Evolutionary conservation across 2,329 filamentous ascomycete species (phyloP).

Genomic region (Acrocalymma vagum): DNA sequence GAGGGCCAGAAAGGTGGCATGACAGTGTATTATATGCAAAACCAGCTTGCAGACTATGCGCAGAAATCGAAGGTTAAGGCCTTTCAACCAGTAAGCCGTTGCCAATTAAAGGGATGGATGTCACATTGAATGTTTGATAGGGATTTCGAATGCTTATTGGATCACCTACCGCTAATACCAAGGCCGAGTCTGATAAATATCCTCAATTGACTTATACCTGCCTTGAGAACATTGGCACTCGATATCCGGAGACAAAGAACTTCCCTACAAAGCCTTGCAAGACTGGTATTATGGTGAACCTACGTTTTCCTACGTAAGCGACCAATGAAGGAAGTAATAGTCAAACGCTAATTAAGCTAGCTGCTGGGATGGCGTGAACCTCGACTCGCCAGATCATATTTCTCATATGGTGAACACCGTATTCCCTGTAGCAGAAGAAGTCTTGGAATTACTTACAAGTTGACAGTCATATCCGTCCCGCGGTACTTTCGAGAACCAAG

Average conservation of each 20-base stretch:
- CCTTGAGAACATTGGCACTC: slow-evolving; percentile 49
- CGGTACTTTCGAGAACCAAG: slow-evolving; percentile 43
- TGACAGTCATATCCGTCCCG: slow-evolving; percentile 21
- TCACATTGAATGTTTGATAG: slow-evolving; percentile 5
- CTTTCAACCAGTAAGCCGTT: slow-evolving; percentile 41
- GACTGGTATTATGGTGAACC: slow-evolving; percentile 54
- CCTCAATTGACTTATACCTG: slow-evolving; percentile 58
- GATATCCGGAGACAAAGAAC: slow-evolving; percentile 50
- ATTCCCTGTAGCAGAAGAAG: neutral
- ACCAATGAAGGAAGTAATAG: neutral
- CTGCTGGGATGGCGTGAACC: slow-evolving; percentile 34
- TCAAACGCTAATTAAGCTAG: slow-evolving; percentile 51
- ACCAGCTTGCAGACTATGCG: slow-evolving; percentile 30
- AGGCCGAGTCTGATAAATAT: slow-evolving; percentile 47
- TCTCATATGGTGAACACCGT: slow-evolving; percentile 24
- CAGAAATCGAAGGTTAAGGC: slow-evolving; percentile 51
- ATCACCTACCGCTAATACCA: slow-evolving; percentile 23
- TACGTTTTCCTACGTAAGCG: slow-evolving; percentile 47
- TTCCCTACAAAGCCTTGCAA: slow-evolving; percentile 51
- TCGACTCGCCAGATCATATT: slow-evolving; percentile 35
- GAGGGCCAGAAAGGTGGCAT: slow-evolving; percentile 33
- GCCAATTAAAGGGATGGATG: no score
- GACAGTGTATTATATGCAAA: slow-evolving; percentile 41
- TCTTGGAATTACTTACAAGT: neutral
- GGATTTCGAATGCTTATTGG: slow-evolving; percentile 42